Evolutionary conservation across 805 yeast genomes (phyloP).

Genomic region (Ogataea glucozyma): DNA sequence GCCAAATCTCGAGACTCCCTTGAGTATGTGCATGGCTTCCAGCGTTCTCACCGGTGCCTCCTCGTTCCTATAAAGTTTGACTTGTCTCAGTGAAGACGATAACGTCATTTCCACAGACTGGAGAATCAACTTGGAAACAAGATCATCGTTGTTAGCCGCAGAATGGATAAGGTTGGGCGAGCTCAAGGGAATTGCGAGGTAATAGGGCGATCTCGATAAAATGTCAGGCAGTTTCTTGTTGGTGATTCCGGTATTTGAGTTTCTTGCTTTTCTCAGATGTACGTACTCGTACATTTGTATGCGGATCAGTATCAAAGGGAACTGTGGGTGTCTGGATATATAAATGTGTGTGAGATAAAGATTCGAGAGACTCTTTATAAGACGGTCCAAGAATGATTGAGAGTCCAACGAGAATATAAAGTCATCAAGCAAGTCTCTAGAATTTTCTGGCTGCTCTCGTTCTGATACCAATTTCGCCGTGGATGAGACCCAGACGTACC

Average conservation of each 20-base stretch:
- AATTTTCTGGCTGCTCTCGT: conserved; percentile 19
- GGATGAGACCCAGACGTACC: conserved; percentile 49
- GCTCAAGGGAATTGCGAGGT: conserved; percentile 64
- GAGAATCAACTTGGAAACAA: conserved; percentile 52
- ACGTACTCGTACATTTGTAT: conserved; percentile 66
- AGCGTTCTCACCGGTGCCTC: conserved; percentile 47
- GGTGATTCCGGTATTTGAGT: conserved; percentile 1
- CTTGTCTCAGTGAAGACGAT: conserved; percentile 44
- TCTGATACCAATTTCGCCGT: conserved; percentile 40
- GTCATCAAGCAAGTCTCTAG: conserved; percentile 28
- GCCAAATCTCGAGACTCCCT: conserved; percentile 64
- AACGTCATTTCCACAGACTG: conserved; percentile 61
- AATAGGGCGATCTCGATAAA: conserved; percentile 59
- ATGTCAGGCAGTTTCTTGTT: conserved; percentile 40
- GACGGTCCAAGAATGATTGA: conserved; percentile 46
- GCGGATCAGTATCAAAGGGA: conserved; percentile 61
- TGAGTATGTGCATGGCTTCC: conserved; percentile 55
- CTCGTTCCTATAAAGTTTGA: conserved; percentile 38
- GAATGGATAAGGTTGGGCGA: conserved; percentile 69
- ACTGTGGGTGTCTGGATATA: conserved; percentile 61
- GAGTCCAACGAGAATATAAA: conserved; percentile 47
- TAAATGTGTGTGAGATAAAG: conserved; percentile 66
- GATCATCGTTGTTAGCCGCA: conserved; percentile 38
- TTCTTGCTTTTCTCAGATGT: conserved; percentile 18
- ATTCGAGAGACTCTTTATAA: conserved; percentile 49